Percentiles rank a stretch among this genome's conserved stretches.
These are phyloP conservation scores for Cutaneotrichosporon arboriforme DNA, from an alignment of 1,284 basidiomycete species.

Conservation along the genomic window DNA sequence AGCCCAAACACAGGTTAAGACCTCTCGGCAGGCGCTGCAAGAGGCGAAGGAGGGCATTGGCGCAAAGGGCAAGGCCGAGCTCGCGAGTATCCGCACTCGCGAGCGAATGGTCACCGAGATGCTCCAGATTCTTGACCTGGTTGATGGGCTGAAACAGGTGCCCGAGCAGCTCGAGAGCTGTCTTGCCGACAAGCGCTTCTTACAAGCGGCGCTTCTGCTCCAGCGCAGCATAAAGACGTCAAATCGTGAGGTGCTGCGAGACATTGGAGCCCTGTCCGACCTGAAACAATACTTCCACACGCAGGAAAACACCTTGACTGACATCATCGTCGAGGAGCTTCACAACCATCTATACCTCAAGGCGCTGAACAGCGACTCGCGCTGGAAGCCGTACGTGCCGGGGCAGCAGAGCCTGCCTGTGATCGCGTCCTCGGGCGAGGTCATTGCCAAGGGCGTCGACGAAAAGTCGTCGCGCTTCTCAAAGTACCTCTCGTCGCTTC, in stretches of 20 bases:
- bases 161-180: conserved; percentile 88
- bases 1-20: conserved; percentile 66
- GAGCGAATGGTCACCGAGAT: conserved; percentile 83
- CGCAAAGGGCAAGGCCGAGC: conserved; percentile 57
- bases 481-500: conserved; percentile 65
- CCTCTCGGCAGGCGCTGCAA: conserved; percentile 65
- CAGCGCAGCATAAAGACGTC: conserved; percentile 84
- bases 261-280: conserved; percentile 89
- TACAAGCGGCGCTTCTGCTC: conserved; percentile 83
- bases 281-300: conserved; percentile 75
- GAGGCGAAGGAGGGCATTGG: conserved; percentile 52
- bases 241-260: conserved; percentile 84
- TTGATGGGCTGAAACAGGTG: conserved; percentile 83
- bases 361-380: conserved; percentile 87
- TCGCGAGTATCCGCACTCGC: conserved; percentile 77
- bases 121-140: conserved; percentile 80
- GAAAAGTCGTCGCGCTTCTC: conserved; percentile 39
- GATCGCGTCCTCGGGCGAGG: conserved; percentile 15
- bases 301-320: conserved; percentile 85
- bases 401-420: conserved; percentile 57
- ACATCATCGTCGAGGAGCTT: conserved; percentile 91
- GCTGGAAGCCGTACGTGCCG: conserved; percentile 79
- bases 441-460: conserved; percentile 1
- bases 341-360: conserved; percentile 98
- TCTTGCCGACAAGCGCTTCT: conserved; percentile 90